Percentiles rank a stretch among this genome's conserved stretches.
Evolutionary conservation across 768 basidiomycete species (phyloP).

Genomic region (Lepiota brunneoincarnata): DNA sequence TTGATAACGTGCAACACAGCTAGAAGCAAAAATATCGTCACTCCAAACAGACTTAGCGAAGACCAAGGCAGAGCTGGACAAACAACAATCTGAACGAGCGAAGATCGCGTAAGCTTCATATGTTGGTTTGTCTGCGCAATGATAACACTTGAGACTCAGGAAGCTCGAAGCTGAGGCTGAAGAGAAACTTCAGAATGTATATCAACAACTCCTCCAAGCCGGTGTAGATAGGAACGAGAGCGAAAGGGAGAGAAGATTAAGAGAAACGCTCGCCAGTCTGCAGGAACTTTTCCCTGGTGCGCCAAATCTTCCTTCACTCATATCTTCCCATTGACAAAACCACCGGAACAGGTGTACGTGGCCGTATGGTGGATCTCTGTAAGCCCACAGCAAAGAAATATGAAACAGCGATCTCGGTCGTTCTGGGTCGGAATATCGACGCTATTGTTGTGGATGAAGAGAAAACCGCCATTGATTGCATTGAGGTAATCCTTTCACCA

Average conservation of each 20-base stretch:
- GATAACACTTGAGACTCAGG: conserved; percentile 35
- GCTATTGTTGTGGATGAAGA: conserved; percentile 96
- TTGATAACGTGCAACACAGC: conserved; percentile 28
- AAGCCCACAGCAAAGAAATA: conserved; percentile 93
- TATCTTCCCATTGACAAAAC: not conserved
- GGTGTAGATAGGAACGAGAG: conserved; percentile 86
- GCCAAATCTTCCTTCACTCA: conserved; percentile 2
- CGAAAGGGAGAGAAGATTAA: conserved; percentile 78
- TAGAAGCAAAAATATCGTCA: conserved; percentile 57
- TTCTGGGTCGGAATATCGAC: conserved; percentile 93
- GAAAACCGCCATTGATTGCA: conserved; percentile 96
- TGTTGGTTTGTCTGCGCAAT: not conserved
- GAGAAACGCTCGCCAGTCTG: conserved; percentile 80
- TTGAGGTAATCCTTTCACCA: conserved; percentile 53
- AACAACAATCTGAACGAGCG: conserved; percentile 78
- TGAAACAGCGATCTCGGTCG: conserved; percentile 86
- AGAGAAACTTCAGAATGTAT: conserved; percentile 82
- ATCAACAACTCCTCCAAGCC: conserved; percentile 84
- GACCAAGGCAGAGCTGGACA: conserved; percentile 77
- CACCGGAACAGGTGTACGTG: conserved; percentile 71
- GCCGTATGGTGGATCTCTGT: conserved; percentile 91
- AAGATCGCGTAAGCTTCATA: conserved; percentile 62
- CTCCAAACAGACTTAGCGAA: conserved; percentile 60
- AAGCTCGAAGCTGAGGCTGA: conserved; percentile 90
- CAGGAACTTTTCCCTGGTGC: conserved; percentile 89